Evolutionary conservation across 495 filamentous ascomycete genomes (phyloP).

Genomic region (Tricharina praecox): DNA sequence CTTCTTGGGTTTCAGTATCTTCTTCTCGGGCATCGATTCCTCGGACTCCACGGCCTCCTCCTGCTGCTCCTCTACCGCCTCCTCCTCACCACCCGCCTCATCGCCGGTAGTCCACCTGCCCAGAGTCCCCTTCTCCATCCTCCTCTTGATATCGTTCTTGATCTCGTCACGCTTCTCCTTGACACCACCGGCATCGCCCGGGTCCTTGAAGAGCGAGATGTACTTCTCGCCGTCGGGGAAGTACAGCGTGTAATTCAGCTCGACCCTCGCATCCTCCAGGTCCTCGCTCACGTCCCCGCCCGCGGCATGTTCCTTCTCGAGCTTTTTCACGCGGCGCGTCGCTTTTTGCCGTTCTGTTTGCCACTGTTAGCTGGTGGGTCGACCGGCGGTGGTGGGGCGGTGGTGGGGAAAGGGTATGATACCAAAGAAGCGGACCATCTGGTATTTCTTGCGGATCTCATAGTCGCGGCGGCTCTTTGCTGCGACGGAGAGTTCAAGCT

Average conservation of each 20-base stretch:
- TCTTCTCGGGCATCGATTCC: constrained; percentile 12
- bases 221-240: constrained; percentile 69
- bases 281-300: constrained; percentile 30
- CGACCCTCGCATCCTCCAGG: constrained; percentile 48
- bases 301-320: constrained; percentile 34
- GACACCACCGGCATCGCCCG: constrained; percentile 13
- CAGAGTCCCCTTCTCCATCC: constrained; percentile 41
- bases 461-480: constrained; percentile 42
- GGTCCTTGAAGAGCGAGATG: constrained; percentile 49
- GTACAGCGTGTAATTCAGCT: constrained; percentile 72
- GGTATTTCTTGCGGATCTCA: constrained; percentile 70
- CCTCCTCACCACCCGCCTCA: constrained; percentile 19
- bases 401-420: neutral
- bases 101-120: constrained; percentile 34
- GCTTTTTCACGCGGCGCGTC: constrained; percentile 45
- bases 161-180: constrained; percentile 33
- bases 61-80: constrained; percentile 9
- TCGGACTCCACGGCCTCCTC: neutral
- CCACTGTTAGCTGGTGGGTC: neutral
- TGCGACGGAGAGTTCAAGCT: constrained; percentile 47
- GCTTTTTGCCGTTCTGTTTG: constrained; percentile 72
- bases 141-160: constrained; percentile 40
- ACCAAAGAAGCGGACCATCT: constrained; percentile 89
- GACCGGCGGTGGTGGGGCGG: neutral
- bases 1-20: neutral